phyloP scores from a whole-genome alignment of 108 stramenopile species.

The Craspedostauros australis region DNA sequence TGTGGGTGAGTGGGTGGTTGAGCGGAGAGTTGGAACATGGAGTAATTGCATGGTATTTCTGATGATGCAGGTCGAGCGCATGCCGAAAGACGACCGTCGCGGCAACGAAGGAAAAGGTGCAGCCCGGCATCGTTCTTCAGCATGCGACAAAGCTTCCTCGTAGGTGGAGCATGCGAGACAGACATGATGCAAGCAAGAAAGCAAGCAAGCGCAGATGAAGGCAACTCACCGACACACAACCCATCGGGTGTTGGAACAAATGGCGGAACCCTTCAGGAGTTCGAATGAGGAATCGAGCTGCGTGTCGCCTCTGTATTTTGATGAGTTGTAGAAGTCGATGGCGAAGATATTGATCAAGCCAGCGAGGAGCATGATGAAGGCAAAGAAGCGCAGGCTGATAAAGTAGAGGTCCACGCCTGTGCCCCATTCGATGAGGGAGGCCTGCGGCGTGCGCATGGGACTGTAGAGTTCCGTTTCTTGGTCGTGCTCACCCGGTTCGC shows the following conservation, averaged over 20 bases:
- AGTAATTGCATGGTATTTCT: no score
- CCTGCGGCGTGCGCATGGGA: constrained; percentile 25
- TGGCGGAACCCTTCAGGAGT: constrained; percentile 45
- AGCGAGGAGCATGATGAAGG: constrained; percentile 51
- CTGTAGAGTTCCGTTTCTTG: constrained; percentile 48
- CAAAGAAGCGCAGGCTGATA: constrained; percentile 47
- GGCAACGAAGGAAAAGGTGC: no score
- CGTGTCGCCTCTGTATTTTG: constrained; percentile 39
- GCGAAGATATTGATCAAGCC: constrained; percentile 66
- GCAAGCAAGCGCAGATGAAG: neutral
- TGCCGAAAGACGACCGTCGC: no score
- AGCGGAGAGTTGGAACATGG: no score
- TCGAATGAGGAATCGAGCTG: constrained; percentile 8
- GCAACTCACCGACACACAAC: constrained; percentile 5
- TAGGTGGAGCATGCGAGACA: no score
- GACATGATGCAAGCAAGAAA: neutral
- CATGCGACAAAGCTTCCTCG: no score
- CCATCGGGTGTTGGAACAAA: constrained; percentile 59
- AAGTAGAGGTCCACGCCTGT: constrained; percentile 61
- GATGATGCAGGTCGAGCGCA: no score
- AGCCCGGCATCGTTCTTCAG: no score
- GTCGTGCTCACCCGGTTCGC: constrained; percentile 51
- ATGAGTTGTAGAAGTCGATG: constrained; percentile 48
- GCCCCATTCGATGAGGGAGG: constrained; percentile 53
- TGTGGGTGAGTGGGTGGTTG: no score